Evolutionary conservation across 2,329 filamentous ascomycete species (phyloP).

Genomic region (Aspergillus sp.): DNA sequence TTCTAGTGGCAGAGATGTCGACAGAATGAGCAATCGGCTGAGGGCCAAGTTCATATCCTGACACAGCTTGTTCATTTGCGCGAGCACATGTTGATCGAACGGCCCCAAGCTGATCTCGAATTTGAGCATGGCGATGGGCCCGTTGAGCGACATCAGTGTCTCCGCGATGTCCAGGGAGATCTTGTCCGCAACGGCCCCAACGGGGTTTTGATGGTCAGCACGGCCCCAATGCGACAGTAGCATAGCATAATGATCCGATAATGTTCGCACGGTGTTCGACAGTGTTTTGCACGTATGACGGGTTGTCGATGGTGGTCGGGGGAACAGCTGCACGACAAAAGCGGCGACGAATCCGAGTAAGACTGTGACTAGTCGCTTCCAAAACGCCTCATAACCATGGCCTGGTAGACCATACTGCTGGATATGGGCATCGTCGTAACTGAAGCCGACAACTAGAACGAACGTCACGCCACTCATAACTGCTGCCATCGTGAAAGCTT

Average conservation of each 20-base stretch:
- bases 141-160: conserved; percentile 3
- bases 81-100: conserved; percentile 1
- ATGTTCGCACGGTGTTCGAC: conserved; percentile 6
- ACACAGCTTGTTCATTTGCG: neutral
- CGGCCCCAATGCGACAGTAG: conserved; percentile 6
- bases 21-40: conserved; percentile 1
- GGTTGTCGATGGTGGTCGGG: conserved; percentile 6
- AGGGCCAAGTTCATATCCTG: conserved; percentile 8
- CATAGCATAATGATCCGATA: conserved; percentile 9
- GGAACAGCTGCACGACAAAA: conserved; percentile 6
- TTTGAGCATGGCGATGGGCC: conserved; percentile 1
- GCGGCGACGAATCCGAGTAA: conserved; percentile 6
- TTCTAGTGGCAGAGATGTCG: conserved; percentile 1
- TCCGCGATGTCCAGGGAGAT: conserved; percentile 3
- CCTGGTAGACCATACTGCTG: conserved; percentile 5
- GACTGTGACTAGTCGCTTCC: conserved; percentile 8
- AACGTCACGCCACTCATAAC: conserved; percentile 47
- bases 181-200: conserved; percentile 1
- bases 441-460: conserved; percentile 48
- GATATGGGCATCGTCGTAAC: conserved; percentile 42
- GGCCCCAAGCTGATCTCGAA: conserved; percentile 7
- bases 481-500: conserved; percentile 27
- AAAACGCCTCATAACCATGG: conserved; percentile 6
- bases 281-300: conserved; percentile 8
- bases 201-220: neutral